phyloP scores from a whole-genome alignment of 495 filamentous ascomycete genomes.

The Niebla homalea region DNA sequence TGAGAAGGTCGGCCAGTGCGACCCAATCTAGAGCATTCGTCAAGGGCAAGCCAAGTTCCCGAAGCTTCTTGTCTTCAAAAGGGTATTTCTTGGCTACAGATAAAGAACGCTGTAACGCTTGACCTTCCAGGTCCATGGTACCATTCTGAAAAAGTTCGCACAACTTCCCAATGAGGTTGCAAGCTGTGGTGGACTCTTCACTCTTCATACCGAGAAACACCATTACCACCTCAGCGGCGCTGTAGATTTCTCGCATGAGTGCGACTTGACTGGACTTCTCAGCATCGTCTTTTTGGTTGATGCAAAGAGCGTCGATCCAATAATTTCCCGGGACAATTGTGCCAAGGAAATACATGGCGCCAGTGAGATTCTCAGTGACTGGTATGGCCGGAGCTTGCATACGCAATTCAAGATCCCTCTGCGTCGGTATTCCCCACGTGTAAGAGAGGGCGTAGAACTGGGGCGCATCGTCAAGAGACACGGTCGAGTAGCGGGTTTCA shows the following conservation, averaged over 20 bases:
- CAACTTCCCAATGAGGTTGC: neutral
- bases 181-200: neutral
- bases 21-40: too few species aligned
- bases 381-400: neutral
- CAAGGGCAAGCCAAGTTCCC: too few species aligned
- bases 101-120: neutral
- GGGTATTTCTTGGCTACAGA: neutral
- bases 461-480: too few species aligned
- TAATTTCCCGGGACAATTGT: neutral
- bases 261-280: slow-evolving; percentile 25
- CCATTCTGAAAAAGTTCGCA: neutral
- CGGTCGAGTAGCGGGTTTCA: too few species aligned
- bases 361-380: neutral
- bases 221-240: slow-evolving; percentile 12
- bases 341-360: neutral
- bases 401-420: neutral
- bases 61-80: neutral
- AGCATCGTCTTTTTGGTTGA: slow-evolving; percentile 22
- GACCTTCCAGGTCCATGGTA: neutral
- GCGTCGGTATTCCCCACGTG: neutral
- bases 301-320: slow-evolving; percentile 28
- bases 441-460: neutral
- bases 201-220: slow-evolving; percentile 15
- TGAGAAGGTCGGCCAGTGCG: too few species aligned
- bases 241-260: slow-evolving; percentile 25